A percentile compares a stretch with the other conserved stretches of the same genome.
Evolutionary conservation across 163 green algal species (phyloP).

Genomic region (Chlorella variabilis): DNA sequence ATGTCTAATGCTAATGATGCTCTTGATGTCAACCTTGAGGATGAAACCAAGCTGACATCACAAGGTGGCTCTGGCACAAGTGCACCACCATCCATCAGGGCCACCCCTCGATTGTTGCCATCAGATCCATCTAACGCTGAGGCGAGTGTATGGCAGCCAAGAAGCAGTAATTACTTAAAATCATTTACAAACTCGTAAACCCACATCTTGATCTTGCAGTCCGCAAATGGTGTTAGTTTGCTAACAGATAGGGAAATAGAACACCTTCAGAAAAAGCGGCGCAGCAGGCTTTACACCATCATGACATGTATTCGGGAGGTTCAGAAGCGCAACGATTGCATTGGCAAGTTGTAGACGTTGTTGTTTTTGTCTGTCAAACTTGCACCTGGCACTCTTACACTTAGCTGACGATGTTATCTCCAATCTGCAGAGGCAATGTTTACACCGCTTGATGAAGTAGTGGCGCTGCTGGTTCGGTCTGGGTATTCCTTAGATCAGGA

Average conservation of each 20-base stretch:
- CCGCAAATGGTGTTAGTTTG: too few species aligned
- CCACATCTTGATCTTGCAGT: too few species aligned
- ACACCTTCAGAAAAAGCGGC: too few species aligned
- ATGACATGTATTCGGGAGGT: constrained; percentile 92
- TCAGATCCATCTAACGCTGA: too few species aligned
- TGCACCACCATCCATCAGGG: background rate
- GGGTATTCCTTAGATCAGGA: constrained; percentile 72
- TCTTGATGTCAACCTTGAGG: background rate
- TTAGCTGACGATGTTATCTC: background rate
- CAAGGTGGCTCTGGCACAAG: too few species aligned
- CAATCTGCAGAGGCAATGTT: constrained; percentile 67
- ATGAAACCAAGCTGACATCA: too few species aligned
- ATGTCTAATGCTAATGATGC: background rate
- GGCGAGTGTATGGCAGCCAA: too few species aligned
- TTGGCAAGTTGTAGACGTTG: constrained; percentile 5
- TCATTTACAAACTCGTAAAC: too few species aligned
- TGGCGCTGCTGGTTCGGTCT: constrained; percentile 76
- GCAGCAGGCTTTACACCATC: constrained; percentile 89
- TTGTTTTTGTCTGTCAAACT: too few species aligned
- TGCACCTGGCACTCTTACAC: background rate
- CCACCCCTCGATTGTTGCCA: too few species aligned
- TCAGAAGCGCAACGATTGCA: constrained; percentile 78
- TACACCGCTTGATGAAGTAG: constrained; percentile 77
- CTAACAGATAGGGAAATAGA: too few species aligned
- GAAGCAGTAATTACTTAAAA: too few species aligned